These are phyloP conservation scores for Talaromyces rugulosus DNA, from an alignment of 2,329 filamentous ascomycete species.

Conservation along the genomic window DNA sequence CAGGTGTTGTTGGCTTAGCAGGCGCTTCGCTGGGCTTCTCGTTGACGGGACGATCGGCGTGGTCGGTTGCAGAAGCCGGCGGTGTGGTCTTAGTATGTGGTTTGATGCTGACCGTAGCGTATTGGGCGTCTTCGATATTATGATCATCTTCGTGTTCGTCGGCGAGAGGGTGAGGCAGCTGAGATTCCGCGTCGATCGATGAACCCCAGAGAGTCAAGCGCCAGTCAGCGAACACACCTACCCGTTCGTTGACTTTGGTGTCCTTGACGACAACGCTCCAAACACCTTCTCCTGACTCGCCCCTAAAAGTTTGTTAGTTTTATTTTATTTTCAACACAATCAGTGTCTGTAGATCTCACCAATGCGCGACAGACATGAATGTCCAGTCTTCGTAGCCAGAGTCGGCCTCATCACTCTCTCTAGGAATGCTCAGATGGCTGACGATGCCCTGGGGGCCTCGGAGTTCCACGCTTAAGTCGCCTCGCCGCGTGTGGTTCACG, in stretches of 20 bases:
- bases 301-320: slow-evolving; percentile 51
- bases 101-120: slow-evolving; percentile 60
- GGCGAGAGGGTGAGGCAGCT: slow-evolving; percentile 74
- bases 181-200: slow-evolving; percentile 68
- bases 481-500: slow-evolving; percentile 76
- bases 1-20: slow-evolving; percentile 17
- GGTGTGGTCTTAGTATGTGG: slow-evolving; percentile 44
- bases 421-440: slow-evolving; percentile 76
- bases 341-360: slow-evolving; percentile 51
- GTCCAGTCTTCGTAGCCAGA: slow-evolving; percentile 91
- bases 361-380: slow-evolving; percentile 97
- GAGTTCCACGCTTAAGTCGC: slow-evolving; percentile 88
- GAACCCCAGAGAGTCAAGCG: slow-evolving; percentile 93
- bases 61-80: slow-evolving; percentile 53
- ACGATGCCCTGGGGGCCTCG: slow-evolving; percentile 76
- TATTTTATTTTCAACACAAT: slow-evolving; percentile 24
- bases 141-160: slow-evolving; percentile 78
- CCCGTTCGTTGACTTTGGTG: slow-evolving; percentile 68
- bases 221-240: slow-evolving; percentile 83
- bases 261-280: slow-evolving; percentile 94
- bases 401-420: slow-evolving; percentile 62
- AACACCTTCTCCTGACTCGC: slow-evolving; percentile 77
- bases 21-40: slow-evolving; percentile 48
- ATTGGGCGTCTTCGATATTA: slow-evolving; percentile 61
- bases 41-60: slow-evolving; percentile 62